These are phyloP conservation scores for Aureobasidium sp. DNA, from an alignment of 2,329 filamentous ascomycete genomes.

Conservation along the genomic window DNA sequence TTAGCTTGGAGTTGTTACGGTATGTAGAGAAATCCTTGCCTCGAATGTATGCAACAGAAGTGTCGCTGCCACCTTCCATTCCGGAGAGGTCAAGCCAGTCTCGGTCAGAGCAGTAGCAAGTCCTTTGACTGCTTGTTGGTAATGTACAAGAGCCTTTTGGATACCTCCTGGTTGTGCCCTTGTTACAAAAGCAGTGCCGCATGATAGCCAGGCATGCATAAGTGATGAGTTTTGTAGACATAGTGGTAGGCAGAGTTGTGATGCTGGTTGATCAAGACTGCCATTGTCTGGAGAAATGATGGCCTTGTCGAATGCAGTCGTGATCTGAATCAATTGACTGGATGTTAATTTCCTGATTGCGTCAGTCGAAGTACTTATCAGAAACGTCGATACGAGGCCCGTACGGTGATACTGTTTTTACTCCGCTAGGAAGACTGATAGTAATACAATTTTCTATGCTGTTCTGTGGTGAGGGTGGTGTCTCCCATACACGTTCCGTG, in stretches of 20 bases:
- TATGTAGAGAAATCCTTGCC: not conserved
- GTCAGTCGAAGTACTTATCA: not conserved
- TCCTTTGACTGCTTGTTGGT: constrained; percentile 1
- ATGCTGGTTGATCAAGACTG: not conserved
- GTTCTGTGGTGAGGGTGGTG: not conserved
- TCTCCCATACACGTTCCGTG: not conserved
- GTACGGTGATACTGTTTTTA: constrained; percentile 6
- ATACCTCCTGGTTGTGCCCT: not conserved
- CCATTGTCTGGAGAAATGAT: constrained; percentile 4
- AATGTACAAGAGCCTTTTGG: not conserved
- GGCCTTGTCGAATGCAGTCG: constrained; percentile 7
- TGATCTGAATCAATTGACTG: constrained; percentile 11
- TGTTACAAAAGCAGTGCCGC: constrained; percentile 7
- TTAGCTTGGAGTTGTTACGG: not conserved
- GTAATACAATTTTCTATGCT: constrained; percentile 10
- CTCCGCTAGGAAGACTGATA: not conserved
- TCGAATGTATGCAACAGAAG: constrained; percentile 9
- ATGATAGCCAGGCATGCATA: constrained; percentile 13
- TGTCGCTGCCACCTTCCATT: constrained; percentile 4
- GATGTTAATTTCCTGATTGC: not conserved
- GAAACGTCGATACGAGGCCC: not conserved
- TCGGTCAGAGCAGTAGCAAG: constrained; percentile 3
- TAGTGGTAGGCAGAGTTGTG: not conserved
- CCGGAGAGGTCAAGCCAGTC: not conserved
- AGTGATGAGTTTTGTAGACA: constrained; percentile 5